phyloP scores from a whole-genome alignment of 306 rosid species.

The Quercus gilva region DNA sequence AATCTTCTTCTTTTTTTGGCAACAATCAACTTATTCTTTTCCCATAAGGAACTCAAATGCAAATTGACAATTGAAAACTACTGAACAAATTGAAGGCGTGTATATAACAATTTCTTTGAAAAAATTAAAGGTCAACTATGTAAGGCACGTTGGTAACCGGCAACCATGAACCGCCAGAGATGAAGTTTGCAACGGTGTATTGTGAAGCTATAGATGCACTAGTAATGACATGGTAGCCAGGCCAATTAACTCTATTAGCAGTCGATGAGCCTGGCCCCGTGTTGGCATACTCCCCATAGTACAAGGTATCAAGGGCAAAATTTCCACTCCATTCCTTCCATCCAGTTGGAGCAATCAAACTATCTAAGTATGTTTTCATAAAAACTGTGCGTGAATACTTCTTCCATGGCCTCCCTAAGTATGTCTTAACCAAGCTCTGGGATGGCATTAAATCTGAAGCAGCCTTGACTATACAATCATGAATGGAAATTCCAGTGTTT shows the following conservation, averaged over 20 bases:
- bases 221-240: no score
- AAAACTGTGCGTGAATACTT: constrained; percentile 61
- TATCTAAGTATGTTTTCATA: constrained; percentile 56
- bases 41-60: no score
- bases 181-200: constrained; percentile 62
- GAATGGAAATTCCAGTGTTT: constrained; percentile 74
- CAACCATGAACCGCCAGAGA: constrained; percentile 66
- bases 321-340: constrained; percentile 68
- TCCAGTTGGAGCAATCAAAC: constrained; percentile 61
- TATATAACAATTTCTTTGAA: neutral
- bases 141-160: constrained; percentile 60
- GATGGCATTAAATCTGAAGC: constrained; percentile 35
- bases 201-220: constrained; percentile 37
- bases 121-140: constrained; percentile 43
- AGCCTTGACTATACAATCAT: constrained; percentile 40
- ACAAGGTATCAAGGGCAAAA: no score
- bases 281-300: no score
- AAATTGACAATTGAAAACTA: neutral
- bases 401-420: constrained; percentile 70
- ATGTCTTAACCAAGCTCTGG: constrained; percentile 35
- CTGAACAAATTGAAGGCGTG: neutral
- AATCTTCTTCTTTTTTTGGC: no score
- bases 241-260: no score
- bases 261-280: no score
- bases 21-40: no score